phyloP scores from a whole-genome alignment of 176 grass and related monocot genomes.

The Rhipidocladum racemiflorum region DNA sequence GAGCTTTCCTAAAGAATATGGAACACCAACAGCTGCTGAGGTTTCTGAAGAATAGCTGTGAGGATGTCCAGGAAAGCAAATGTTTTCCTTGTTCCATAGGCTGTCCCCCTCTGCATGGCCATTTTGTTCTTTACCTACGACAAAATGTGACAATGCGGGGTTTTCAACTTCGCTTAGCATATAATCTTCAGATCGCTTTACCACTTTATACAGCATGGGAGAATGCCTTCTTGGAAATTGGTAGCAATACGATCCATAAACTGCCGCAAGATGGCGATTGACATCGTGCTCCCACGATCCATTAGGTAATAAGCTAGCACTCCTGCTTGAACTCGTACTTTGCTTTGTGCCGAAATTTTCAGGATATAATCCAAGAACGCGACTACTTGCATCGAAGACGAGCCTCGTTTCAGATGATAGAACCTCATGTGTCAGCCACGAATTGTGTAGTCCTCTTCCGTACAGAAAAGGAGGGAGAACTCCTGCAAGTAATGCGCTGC shows the following conservation, averaged over 20 bases:
- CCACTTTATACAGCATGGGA: conserved; percentile 40
- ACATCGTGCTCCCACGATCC: conserved; percentile 40
- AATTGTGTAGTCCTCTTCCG: conserved; percentile 47
- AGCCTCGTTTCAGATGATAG: conserved; percentile 71
- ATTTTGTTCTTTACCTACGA: conserved; percentile 20
- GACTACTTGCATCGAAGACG: conserved; percentile 53
- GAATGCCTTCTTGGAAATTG: conserved; percentile 2
- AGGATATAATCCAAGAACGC: conserved; percentile 52
- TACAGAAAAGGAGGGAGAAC: conserved; percentile 76
- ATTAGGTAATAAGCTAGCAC: not conserved
- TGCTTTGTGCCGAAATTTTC: conserved; percentile 26
- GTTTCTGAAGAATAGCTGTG: conserved; percentile 27
- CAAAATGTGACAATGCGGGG: not conserved
- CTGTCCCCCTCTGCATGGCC: not conserved
- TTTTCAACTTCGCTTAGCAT: conserved; percentile 43
- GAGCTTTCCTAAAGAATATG: conserved; percentile 50
- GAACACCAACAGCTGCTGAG: conserved; percentile 13
- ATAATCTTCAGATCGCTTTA: conserved; percentile 50
- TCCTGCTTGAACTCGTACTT: not conserved
- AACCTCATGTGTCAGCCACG: conserved; percentile 67
- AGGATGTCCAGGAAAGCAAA: not conserved
- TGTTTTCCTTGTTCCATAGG: not conserved
- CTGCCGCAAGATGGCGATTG: conserved; percentile 59
- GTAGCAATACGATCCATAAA: conserved; percentile 68
- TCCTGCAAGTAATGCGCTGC: conserved; percentile 48